Conservation (phyloP, 257 asterid genomes). For the Verbascum thapsus region DNA sequence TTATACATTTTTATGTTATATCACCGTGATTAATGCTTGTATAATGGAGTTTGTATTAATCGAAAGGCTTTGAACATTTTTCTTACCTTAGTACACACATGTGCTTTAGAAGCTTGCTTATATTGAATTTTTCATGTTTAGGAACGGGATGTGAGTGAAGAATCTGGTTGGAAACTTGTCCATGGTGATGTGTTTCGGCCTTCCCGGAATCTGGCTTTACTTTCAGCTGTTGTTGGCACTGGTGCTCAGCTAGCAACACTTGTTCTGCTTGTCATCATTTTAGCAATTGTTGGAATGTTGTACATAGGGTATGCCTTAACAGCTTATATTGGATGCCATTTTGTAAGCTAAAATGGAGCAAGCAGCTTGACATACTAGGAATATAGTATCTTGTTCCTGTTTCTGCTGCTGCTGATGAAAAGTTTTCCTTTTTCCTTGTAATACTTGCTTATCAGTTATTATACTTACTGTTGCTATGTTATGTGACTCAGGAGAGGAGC, state of each 20-base stretch:
- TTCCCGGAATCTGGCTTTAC: constrained; percentile 49
- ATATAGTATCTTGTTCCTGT: too few relatives aligned
- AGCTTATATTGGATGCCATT: constrained; percentile 6
- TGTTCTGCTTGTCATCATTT: constrained; percentile 60
- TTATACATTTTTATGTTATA: constrained; percentile 2
- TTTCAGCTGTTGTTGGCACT: constrained; percentile 67
- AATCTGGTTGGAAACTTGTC: constrained; percentile 75
- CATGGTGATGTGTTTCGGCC: constrained; percentile 71
- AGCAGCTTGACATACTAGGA: constrained; percentile 13
- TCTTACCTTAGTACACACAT: not conserved
- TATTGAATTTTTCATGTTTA: constrained; percentile 13
- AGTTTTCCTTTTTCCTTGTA: constrained; percentile 1
- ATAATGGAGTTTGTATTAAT: constrained; percentile 10
- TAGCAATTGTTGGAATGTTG: constrained; percentile 64
- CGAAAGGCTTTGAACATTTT: not conserved
- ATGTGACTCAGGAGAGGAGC: constrained; percentile 79
- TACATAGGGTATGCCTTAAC: constrained; percentile 59
- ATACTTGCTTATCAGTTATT: constrained; percentile 13
- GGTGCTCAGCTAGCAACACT: constrained; percentile 62
- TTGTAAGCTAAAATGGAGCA: constrained; percentile 11
- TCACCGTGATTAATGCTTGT: not conserved
- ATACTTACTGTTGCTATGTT: constrained; percentile 26
- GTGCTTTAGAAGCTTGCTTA: constrained; percentile 24
- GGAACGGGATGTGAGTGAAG: constrained; percentile 74
- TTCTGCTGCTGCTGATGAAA: not conserved